phyloP scores from a whole-genome alignment of 441 rosid genomes.

The Euphorbia schlechtendalii region DNA sequence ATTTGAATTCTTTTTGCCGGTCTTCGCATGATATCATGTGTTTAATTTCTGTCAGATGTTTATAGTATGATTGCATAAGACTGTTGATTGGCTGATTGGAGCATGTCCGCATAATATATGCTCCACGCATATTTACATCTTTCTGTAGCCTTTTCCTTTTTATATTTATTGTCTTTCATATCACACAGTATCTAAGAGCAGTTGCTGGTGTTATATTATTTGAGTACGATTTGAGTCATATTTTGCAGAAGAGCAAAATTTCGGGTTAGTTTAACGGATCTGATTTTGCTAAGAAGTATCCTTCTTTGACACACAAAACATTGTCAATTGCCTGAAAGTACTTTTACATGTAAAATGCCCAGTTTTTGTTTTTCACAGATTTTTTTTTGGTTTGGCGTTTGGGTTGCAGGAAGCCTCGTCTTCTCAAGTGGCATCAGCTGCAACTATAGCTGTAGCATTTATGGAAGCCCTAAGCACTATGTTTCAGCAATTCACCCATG shows the following conservation, averaged over 20 bases:
- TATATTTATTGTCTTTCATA: not conserved
- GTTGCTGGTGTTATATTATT: not conserved
- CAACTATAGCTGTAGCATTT: slow-evolving; percentile 88
- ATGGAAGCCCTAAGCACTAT: slow-evolving; percentile 88
- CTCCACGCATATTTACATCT: not conserved
- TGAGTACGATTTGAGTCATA: not conserved
- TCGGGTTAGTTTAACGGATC: not conserved
- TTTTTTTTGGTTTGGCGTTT: slow-evolving; percentile 8
- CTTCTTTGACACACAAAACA: not conserved
- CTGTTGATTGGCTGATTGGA: not conserved
- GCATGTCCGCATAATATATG: not conserved
- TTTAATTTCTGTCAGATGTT: not conserved
- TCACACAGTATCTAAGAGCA: not conserved
- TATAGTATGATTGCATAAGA: not conserved
- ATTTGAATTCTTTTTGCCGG: not conserved
- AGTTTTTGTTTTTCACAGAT: not conserved
- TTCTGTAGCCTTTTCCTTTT: not conserved
- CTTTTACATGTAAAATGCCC: not conserved
- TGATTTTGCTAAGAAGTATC: not conserved
- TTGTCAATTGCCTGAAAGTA: not conserved
- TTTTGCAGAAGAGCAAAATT: not conserved
- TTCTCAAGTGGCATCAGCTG: slow-evolving; percentile 90
- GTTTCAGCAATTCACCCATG: slow-evolving; percentile 76
- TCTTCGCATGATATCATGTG: not conserved
- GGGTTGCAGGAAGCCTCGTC: slow-evolving; percentile 79